A percentile compares a stretch with the other conserved stretches of the same genome.
Conservation (phyloP, 352 stramenopile species). For the Globisporangium cederbergense region DNA sequence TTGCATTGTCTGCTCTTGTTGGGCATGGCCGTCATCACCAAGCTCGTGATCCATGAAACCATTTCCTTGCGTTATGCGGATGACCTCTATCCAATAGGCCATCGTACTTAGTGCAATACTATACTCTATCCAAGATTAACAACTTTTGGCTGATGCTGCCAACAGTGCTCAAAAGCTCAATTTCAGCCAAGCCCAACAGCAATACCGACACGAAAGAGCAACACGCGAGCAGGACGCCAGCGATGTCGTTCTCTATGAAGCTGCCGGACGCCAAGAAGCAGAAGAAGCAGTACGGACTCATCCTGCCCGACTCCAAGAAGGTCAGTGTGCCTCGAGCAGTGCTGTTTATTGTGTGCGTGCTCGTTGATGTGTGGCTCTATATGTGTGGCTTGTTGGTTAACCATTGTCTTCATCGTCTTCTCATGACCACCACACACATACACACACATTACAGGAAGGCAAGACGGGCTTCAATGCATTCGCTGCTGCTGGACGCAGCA, state of each 20-base stretch:
- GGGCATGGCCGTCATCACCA: not conserved
- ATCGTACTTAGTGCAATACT: not conserved
- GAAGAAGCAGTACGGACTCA: conserved; percentile 25
- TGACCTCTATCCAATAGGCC: not conserved
- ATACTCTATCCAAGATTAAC: conserved; percentile 1
- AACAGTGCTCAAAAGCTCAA: not conserved
- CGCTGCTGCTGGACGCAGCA: not conserved
- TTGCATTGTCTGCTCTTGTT: too few relatives aligned
- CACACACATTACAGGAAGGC: conserved; percentile 1
- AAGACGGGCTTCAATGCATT: conserved; percentile 19
- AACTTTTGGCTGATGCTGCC: not conserved
- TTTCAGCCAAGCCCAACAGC: not conserved
- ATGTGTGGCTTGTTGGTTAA: not conserved
- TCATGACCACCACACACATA: not conserved
- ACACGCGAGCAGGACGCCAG: not conserved
- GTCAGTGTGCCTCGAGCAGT: not conserved
- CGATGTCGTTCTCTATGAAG: conserved; percentile 38
- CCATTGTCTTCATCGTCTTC: not conserved
- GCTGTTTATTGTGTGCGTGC: not conserved
- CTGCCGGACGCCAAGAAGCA: conserved; percentile 24
- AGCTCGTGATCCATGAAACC: not conserved
- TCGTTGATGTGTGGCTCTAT: not conserved
- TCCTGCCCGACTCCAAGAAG: conserved; percentile 18
- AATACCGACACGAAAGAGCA: not conserved
- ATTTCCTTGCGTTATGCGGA: not conserved